phyloP scores from a whole-genome alignment of 1,284 basidiomycete genomes.

The Gomphus bonarii region DNA sequence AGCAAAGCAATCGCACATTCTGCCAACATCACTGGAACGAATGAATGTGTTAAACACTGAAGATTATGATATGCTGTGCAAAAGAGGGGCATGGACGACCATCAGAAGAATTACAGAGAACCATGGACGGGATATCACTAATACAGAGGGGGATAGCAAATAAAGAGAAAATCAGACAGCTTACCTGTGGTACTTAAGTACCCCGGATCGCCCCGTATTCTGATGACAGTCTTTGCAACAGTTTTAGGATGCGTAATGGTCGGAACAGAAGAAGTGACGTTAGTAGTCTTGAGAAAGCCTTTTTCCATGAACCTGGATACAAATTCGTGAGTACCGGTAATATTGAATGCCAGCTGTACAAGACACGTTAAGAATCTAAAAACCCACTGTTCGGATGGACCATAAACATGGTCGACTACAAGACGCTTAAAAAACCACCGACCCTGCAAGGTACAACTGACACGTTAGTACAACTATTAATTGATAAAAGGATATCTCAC shows the following conservation, averaged over 20 bases:
- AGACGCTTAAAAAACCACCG: conserved; percentile 43
- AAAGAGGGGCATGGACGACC: not conserved
- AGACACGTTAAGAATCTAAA: not conserved
- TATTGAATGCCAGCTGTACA: too few species aligned
- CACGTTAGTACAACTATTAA: not conserved
- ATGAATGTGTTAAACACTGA: not conserved
- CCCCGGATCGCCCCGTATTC: conserved; percentile 70
- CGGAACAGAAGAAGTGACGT: conserved; percentile 39
- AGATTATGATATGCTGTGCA: not conserved
- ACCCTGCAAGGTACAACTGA: conserved; percentile 25
- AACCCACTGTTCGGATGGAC: conserved; percentile 50
- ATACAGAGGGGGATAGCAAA: not conserved
- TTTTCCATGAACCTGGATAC: conserved; percentile 37
- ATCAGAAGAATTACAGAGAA: not conserved
- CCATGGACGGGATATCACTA: not conserved
- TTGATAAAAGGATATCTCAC: not conserved
- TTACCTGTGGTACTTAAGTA: conserved; percentile 59
- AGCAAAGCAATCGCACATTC: conserved; percentile 68
- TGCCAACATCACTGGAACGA: conserved; percentile 52
- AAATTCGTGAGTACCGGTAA: not conserved
- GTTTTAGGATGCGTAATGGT: conserved; percentile 32
- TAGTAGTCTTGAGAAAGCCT: conserved; percentile 48
- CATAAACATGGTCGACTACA: conserved; percentile 46
- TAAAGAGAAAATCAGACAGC: conserved; percentile 10
- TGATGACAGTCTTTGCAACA: conserved; percentile 49